Evolutionary conservation across 192 early-diverging fungal species (phyloP).

Genomic region (Funneliformis geosporum): DNA sequence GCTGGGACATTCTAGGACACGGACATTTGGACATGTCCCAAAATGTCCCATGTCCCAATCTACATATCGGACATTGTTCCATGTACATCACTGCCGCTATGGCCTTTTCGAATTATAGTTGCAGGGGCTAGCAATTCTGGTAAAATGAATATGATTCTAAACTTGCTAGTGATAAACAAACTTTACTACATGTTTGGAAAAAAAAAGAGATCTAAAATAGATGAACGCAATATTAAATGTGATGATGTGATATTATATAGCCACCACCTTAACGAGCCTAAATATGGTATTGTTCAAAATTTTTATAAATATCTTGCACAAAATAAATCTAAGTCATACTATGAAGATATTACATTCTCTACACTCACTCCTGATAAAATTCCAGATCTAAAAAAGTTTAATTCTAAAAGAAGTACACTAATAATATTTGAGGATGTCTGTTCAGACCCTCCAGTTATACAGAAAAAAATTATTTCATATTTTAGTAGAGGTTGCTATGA

Average conservation of each 20-base stretch:
- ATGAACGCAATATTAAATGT: slow-evolving; percentile 28
- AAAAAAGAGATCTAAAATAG: slow-evolving; percentile 16
- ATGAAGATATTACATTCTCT: too few species aligned
- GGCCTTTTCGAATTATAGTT: slow-evolving; percentile 25
- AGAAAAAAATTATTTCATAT: slow-evolving; percentile 32
- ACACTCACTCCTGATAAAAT: slow-evolving; percentile 19
- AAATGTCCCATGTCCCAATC: too few species aligned
- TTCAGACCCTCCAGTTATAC: slow-evolving; percentile 20
- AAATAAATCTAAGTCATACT: neutral
- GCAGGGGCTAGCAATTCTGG: slow-evolving; percentile 20
- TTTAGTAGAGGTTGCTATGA: slow-evolving; percentile 20
- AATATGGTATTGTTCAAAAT: slow-evolving; percentile 25
- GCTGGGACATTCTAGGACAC: too few species aligned
- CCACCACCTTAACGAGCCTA: slow-evolving; percentile 23
- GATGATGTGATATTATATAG: slow-evolving; percentile 15
- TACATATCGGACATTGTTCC: too few species aligned
- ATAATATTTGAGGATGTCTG: slow-evolving; percentile 24
- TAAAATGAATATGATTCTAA: too few species aligned
- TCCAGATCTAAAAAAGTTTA: slow-evolving; percentile 27
- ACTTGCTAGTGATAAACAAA: too few species aligned
- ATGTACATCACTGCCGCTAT: too few species aligned
- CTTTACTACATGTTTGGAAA: too few species aligned
- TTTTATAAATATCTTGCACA: slow-evolving; percentile 31
- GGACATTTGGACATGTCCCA: too few species aligned
- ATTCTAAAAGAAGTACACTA: slow-evolving; percentile 33